phyloP scores from a whole-genome alignment of 2,329 filamentous ascomycete genomes.

The Chaetomiaceae sp. region DNA sequence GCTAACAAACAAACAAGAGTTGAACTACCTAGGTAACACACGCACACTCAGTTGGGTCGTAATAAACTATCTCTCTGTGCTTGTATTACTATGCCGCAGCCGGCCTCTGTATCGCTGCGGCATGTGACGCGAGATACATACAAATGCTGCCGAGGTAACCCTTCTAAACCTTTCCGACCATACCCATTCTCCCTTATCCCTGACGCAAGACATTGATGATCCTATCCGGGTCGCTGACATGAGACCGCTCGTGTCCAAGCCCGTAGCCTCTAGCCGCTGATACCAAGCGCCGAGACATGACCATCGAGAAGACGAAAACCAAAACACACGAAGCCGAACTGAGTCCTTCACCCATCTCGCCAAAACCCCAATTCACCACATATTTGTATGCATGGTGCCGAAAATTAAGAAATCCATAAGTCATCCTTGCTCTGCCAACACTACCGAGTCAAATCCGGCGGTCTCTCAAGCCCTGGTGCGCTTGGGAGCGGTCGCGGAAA shows the following conservation, averaged over 20 bases:
- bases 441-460: conserved; percentile 1
- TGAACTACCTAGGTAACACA: too few relatives aligned
- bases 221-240: not conserved
- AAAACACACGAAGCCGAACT: not conserved
- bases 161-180: conserved; percentile 15
- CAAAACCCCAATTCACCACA: not conserved
- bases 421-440: conserved; percentile 11
- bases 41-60: too few relatives aligned
- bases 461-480: conserved; percentile 30
- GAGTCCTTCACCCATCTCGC: not conserved
- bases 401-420: conserved; percentile 8
- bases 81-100: conserved; percentile 11
- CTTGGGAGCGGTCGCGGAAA: conserved; percentile 35
- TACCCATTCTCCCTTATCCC: conserved; percentile 16
- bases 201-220: conserved; percentile 11
- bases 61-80: not conserved
- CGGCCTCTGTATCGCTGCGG: not conserved
- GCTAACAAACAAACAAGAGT: too few relatives aligned
- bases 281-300: conserved; percentile 2
- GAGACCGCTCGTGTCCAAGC: conserved; percentile 2
- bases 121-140: conserved; percentile 3
- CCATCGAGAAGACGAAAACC: not conserved
- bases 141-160: conserved; percentile 8
- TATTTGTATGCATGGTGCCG: conserved; percentile 1
- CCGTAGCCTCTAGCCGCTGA: not conserved